Evolutionary conservation across 108 stramenopile species (phyloP), one percentile per base, ranked within the genome.

Genomic region (Cylindrotheca closterium): DNA sequence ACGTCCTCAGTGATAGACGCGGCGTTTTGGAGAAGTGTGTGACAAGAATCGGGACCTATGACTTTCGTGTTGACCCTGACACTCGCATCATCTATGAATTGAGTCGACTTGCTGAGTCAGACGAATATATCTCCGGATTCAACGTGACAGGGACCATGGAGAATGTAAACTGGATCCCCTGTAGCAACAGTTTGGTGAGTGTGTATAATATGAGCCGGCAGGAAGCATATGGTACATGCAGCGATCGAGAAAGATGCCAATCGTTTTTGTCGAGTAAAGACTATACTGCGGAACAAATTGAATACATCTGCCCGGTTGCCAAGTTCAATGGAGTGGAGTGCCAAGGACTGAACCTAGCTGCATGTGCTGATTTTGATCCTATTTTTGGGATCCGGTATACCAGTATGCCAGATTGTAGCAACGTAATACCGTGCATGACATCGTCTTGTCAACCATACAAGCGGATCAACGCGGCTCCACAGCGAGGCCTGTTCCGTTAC

Each of bases 281-380:
- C 37, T 42, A 42, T 42, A 42, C 37, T 42, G 37, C 37, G 37
- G 37, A 42, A 42, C 10, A 42, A 42, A 42, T 42, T 42, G 37
- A 42, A 42, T 42, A 42, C 15, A 7, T 42, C 37, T 42, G 37
- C 15, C 37, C 37, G 15, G 7, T 42, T 42, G 37, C 15, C 37
- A 42, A 15, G 10, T 42, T 42, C 37, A 42, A 42, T 42, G 37
- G 37, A 15, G 15, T 42, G 37, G 15, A 42, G 15, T 42, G 37
- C 15, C 37, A 42, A 42, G 37, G 10, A 7, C 15, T 42, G 10
- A 42, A 42, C 37, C 37, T 10, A 42, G 7, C 7, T 42, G 37
- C 7, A 10, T 42, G 37, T 15, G 37, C 37, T 42, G 15, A 7
- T 15, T 10, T 10, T 15, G 37, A 42, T 10, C 7, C 37, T 15